A percentile compares a stretch with the other conserved stretches of the same genome.
These are phyloP conservation scores for Vanderwaltozyma polyspora DNA, from an alignment of 805 yeast species.

Conservation along the genomic window DNA sequence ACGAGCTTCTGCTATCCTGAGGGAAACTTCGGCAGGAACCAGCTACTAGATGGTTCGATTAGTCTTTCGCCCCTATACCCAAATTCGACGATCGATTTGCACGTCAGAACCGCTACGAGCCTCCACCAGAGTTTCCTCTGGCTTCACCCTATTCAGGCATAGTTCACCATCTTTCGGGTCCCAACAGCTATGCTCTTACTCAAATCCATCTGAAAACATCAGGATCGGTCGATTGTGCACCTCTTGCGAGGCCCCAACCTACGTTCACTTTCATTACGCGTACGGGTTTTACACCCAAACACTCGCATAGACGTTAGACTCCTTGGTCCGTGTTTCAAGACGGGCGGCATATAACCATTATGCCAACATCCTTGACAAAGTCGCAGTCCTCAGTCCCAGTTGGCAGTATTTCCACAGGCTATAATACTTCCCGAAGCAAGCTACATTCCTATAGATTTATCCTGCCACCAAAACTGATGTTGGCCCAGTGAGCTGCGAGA, in stretches of 20 bases:
- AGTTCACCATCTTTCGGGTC: conserved; percentile 37
- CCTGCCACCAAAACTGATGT: conserved; percentile 30
- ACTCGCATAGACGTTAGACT: conserved; percentile 34
- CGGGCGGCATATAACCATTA: conserved; percentile 30
- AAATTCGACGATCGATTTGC: conserved; percentile 36
- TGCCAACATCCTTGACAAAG: conserved; percentile 29
- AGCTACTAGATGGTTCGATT: conserved; percentile 35
- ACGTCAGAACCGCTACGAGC: conserved; percentile 37
- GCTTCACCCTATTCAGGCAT: conserved; percentile 37
- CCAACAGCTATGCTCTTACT: conserved; percentile 36
- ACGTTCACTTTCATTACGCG: conserved; percentile 33
- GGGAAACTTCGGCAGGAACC: conserved; percentile 37
- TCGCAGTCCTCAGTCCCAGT: conserved; percentile 29
- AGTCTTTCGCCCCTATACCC: conserved; percentile 36
- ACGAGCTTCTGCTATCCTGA: conserved; percentile 34
- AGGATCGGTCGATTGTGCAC: conserved; percentile 32
- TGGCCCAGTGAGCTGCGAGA: conserved; percentile 27
- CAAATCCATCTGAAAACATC: conserved; percentile 32
- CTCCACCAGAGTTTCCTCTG: conserved; percentile 37
- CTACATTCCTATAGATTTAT: conserved; percentile 27
- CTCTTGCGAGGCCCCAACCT: conserved; percentile 26
- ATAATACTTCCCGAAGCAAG: conserved; percentile 27
- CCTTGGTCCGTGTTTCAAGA: conserved; percentile 35
- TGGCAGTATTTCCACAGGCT: conserved; percentile 24
- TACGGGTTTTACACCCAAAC: conserved; percentile 33